Base-by-base conservation (phyloP, 176 grass and related monocot species). In the Puccinellia tenuiflora region DNA sequence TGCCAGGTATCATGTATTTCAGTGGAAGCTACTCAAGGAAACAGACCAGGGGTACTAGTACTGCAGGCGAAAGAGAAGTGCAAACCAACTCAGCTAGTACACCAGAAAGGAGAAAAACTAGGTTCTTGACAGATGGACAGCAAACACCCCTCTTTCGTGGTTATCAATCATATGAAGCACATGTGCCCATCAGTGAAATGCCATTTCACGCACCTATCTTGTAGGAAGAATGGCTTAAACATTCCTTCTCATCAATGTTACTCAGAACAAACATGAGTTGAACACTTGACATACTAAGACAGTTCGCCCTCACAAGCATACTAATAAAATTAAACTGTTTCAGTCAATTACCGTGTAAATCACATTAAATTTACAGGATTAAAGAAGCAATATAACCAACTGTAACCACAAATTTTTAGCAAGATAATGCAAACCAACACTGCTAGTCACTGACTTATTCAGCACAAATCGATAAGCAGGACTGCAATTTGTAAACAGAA, bases 11-110 rank as follows among this genome's bases (percentile, higher is more conserved):
- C 64, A 55, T 45, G 21, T 55, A 69, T 88, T 88, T 54, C 46
- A 38, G 54, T 53, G 33, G 80, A 84, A 84, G 67, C 81, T 80
- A 84, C 81, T 79, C 75, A 88, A 84, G 46, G 75, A 79, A 73
- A 1, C 33, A 65, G 18, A 31, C 25, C 43, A 26, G 8, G 24
- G 37, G 21, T 69, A 69, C 69, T 14, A 21, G 31, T 78, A 62
- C n/a, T 71, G 33, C 22, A 14, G 24, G 50, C 2, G 85, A 75
- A 81, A 81, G 26, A 56, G 43, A 79, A 64, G 43, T 43, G 75
- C 46, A 54, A 73, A 78, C 75, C 21, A 84, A 65, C 21, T 6
- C 6, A 54, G 62, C 57, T 65, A 30, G 45, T 28, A 84, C 70
- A 63, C 12, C 43, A 40, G 16, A 6, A 66, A 10, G 26, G 71